Conservation (phyloP, 2,329 filamentous ascomycete genomes). For the Fusarium subtropicale region DNA sequence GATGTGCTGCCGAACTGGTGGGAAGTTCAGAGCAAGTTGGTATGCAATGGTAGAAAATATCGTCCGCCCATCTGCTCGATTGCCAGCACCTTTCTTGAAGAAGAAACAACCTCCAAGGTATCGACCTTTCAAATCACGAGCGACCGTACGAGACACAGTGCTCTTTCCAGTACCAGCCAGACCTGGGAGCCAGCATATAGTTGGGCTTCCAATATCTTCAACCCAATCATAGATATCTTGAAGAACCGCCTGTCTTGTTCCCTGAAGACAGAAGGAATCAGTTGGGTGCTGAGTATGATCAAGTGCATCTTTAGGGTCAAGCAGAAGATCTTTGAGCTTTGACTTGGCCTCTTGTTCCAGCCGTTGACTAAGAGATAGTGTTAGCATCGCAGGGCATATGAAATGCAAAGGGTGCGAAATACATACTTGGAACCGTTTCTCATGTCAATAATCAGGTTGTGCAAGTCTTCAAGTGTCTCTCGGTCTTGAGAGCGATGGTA, state of each 20-base stretch:
- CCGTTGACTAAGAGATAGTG: neutral
- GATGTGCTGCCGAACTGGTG: slow-evolving; percentile 40
- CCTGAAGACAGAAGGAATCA: neutral
- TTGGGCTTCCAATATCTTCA: neutral
- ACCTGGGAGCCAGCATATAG: slow-evolving; percentile 5
- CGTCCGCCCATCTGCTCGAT: neutral
- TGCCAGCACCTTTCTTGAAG: neutral
- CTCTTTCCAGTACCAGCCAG: slow-evolving; percentile 17
- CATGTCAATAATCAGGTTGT: neutral
- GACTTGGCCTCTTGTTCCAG: neutral
- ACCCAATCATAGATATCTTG: neutral
- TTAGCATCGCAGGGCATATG: no score
- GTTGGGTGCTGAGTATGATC: neutral
- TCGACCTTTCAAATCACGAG: neutral
- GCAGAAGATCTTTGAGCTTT: neutral
- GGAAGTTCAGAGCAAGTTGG: slow-evolving; percentile 44
- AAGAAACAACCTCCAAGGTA: neutral
- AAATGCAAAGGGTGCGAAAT: neutral
- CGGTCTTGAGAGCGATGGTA: neutral
- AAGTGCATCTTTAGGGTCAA: fast-evolving
- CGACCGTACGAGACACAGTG: neutral
- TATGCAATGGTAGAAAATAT: slow-evolving; percentile 52
- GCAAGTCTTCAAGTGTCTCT: neutral
- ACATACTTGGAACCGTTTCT: neutral
- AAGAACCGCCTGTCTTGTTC: neutral